Evolutionary conservation across 495 filamentous ascomycete genomes (phyloP), one percentile per base, ranked within the genome.

Genomic region (Peziza echinospora): DNA sequence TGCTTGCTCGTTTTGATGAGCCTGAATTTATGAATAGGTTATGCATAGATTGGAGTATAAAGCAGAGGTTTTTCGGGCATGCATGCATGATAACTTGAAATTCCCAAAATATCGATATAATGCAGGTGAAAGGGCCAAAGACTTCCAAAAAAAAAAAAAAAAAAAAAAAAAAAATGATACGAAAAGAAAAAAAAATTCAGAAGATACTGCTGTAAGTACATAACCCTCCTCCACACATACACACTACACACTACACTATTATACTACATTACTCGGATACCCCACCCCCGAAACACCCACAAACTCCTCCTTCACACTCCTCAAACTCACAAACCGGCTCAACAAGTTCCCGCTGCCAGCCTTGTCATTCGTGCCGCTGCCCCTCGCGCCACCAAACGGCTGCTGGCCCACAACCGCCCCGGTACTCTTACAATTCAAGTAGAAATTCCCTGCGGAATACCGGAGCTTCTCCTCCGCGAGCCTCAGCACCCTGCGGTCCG

Each of bases 221-320:
- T 7, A 34, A 34, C 7, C 26, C 26, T n/a, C 17, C 3, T 11
- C 11, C 11, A 37, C 11, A 37, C 11, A 17, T 5, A 13, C 11
- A 37, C 11, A 13, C 5, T 17, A 37, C 11, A 17, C 2, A 11
- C 30, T 1, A 37, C 30, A 13, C 11, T 3, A 37, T 37, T 37
- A 37, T 3, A 37, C 30, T 37, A 77, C 71, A 52, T 92, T 93
- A 65, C 82, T 87, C 21, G 82, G 82, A 63, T 93, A 93, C 41
- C 54, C 64, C 46, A 93, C 84, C 60, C 68, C 69, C 44, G 67
- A 67, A 25, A 73, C 77, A 0, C 74, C 67, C 49, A 69, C 62
- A 52, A 85, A 92, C 68, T 92, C 84, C 73, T 93, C 84, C 73
- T 92, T 93, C 55, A 93, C 77, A 37, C 80, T 82, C 51, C 84